These are phyloP conservation scores for Epichloe baconii DNA, from an alignment of 2,329 filamentous ascomycete genomes.

Conservation along the genomic window DNA sequence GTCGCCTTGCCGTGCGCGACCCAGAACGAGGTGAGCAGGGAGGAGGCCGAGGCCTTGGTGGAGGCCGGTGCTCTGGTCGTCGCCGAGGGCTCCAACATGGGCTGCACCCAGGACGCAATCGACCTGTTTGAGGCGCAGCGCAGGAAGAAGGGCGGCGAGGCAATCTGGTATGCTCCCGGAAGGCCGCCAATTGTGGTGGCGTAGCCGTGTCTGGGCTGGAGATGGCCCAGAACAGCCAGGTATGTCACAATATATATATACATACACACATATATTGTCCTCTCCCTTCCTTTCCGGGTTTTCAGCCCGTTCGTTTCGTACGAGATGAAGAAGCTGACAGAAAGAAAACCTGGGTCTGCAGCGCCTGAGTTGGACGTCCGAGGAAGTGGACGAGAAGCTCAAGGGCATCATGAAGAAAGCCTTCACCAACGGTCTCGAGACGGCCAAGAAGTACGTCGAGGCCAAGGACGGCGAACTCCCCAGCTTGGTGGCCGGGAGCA, in stretches of 20 bases:
- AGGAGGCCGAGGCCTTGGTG: constrained; percentile 77
- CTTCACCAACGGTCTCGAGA: constrained; percentile 80
- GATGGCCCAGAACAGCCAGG: constrained; percentile 91
- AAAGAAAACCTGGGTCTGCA: constrained; percentile 17
- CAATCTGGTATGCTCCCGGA: constrained; percentile 93
- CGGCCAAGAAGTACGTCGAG: constrained; percentile 77
- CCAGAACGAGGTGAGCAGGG: constrained; percentile 91
- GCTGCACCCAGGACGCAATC: constrained; percentile 90
- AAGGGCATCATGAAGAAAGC: constrained; percentile 91
- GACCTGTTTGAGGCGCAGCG: constrained; percentile 78
- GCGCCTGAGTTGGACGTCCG: constrained; percentile 70
- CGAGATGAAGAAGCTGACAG: not conserved
- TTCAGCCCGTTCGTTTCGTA: too few relatives aligned
- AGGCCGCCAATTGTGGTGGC: constrained; percentile 95
- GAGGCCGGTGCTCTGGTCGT: constrained; percentile 68
- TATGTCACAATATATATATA: constrained; percentile 1
- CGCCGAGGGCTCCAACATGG: constrained; percentile 98
- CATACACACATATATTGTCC: too few relatives aligned
- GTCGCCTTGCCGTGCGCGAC: constrained; percentile 87
- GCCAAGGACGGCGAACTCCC: constrained; percentile 72
- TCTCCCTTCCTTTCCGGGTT: not conserved
- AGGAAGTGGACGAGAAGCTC: constrained; percentile 85
- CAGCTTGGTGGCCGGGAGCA: constrained; percentile 81
- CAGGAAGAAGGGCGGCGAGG: constrained; percentile 50
- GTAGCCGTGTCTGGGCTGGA: constrained; percentile 94